phyloP scores from a whole-genome alignment of 352 stramenopile species.

The Stephanocyclus meneghinianus region DNA sequence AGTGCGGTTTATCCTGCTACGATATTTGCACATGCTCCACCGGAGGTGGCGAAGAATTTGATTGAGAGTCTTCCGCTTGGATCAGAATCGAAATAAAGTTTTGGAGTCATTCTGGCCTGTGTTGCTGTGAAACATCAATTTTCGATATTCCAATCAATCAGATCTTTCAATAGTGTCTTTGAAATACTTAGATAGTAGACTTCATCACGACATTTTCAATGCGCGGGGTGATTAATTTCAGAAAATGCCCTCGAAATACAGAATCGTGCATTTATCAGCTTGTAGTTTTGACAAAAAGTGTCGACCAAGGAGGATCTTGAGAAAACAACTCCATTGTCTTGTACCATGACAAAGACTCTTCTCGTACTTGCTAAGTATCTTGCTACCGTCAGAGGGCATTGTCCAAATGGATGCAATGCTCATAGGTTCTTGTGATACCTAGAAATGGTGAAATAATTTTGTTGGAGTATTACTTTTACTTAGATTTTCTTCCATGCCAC shows the following conservation, averaged over 20 bases:
- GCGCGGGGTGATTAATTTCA: too few species aligned
- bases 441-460: constrained; percentile 52
- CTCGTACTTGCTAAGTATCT: constrained; percentile 36
- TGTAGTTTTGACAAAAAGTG: neutral
- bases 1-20: constrained; percentile 93
- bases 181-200: too few species aligned
- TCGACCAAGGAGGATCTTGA: neutral
- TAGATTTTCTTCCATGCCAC: neutral
- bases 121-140: too few species aligned
- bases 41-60: constrained; percentile 82
- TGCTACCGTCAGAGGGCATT: constrained; percentile 40
- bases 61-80: constrained; percentile 50
- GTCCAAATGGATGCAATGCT: constrained; percentile 79
- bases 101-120: neutral
- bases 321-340: too few species aligned
- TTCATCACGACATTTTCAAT: too few species aligned
- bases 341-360: constrained; percentile 25
- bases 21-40: constrained; percentile 92
- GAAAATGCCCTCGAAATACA: too few species aligned
- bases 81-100: neutral
- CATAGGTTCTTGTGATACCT: constrained; percentile 82
- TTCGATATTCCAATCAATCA: neutral
- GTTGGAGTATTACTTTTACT: neutral
- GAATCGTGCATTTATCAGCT: neutral
- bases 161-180: neutral